A percentile compares a stretch with the other conserved stretches of the same genome.
Conservation (phyloP, 164 flowering plant genomes). For the Macadamia tetraphylla region DNA sequence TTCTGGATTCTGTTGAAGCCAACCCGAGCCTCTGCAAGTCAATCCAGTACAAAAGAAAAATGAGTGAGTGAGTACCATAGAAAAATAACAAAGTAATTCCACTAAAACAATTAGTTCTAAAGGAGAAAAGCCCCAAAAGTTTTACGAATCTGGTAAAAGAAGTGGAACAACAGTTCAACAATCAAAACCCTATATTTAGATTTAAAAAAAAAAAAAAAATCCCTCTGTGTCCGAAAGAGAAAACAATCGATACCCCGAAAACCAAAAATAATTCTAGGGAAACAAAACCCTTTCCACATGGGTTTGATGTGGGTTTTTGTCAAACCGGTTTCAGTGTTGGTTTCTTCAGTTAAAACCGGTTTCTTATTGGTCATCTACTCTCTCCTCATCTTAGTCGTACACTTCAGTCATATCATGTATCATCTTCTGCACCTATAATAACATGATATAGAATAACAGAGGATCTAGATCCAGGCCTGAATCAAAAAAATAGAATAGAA, state of each 20-base stretch:
- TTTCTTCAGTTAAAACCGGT: too few species aligned
- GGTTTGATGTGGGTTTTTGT: too few species aligned
- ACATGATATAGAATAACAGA: too few species aligned
- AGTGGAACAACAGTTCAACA: not conserved
- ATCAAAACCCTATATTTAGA: not conserved
- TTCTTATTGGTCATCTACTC: too few species aligned
- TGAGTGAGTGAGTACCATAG: not conserved
- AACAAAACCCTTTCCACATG: not conserved
- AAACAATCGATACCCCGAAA: not conserved
- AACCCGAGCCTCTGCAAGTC: slow-evolving; percentile 25
- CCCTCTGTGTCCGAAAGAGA: too few species aligned
- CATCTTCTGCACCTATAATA: too few species aligned
- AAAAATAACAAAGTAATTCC: not conserved
- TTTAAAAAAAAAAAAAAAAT: not conserved
- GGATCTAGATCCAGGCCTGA: too few species aligned
- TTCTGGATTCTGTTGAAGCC: slow-evolving; percentile 49
- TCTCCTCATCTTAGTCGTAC: too few species aligned
- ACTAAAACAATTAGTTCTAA: not conserved
- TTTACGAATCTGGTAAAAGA: not conserved
- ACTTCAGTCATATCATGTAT: too few species aligned
- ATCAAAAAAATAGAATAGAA: too few species aligned
- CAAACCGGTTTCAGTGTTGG: too few species aligned
- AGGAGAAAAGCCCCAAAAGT: not conserved
- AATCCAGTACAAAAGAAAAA: slow-evolving; percentile 4
- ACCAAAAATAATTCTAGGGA: not conserved